Conservation (phyloP, 257 asterid genomes). For the Cinchona pubescens region DNA sequence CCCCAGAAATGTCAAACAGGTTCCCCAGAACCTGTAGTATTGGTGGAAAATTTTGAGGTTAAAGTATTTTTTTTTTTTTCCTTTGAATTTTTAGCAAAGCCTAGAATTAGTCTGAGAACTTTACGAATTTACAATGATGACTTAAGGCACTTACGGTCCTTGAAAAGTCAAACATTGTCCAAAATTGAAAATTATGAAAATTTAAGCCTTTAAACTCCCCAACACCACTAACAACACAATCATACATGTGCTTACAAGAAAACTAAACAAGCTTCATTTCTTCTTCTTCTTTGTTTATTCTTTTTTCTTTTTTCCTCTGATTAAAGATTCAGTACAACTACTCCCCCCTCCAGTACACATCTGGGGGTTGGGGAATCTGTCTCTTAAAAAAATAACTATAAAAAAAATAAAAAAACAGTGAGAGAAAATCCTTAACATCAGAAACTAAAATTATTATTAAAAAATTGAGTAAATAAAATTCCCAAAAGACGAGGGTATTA, state of each 20-base stretch:
- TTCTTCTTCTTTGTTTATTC: not conserved
- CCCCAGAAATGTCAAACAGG: no score
- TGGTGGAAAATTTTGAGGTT: not conserved
- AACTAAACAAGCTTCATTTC: not conserved
- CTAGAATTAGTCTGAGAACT: not conserved
- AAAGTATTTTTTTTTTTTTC: not conserved
- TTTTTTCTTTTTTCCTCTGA: not conserved
- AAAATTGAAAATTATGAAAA: not conserved
- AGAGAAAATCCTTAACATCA: not conserved
- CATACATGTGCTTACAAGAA: conserved; percentile 13
- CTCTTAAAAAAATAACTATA: no score
- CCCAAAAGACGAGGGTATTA: not conserved
- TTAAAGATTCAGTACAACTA: not conserved
- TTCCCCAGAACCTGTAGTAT: not conserved
- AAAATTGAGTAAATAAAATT: no score
- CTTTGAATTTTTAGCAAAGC: not conserved
- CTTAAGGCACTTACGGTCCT: conserved; percentile 4
- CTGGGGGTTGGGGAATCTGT: no score
- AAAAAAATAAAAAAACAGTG: not conserved
- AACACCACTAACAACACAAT: conserved; percentile 8
- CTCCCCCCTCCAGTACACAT: no score
- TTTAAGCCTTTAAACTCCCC: not conserved
- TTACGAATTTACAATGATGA: not conserved
- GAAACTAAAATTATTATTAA: not conserved
- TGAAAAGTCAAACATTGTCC: conserved; percentile 1